Conservation (phyloP, 768 basidiomycete genomes). For the Filobasidium floriforme region DNA sequence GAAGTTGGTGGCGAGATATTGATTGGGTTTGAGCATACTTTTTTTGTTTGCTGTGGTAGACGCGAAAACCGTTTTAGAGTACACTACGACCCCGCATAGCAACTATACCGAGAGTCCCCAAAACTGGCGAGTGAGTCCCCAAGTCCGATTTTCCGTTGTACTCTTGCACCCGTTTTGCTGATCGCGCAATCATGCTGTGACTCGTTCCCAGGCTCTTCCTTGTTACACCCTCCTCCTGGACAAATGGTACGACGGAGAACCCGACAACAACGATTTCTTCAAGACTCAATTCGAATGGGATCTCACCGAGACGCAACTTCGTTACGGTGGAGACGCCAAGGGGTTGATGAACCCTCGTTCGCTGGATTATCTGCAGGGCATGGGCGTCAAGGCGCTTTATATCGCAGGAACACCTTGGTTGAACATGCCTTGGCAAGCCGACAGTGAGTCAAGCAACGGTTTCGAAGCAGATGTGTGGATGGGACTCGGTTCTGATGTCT, state of each 20-base stretch:
- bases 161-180: no score
- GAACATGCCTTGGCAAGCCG: conserved; percentile 96
- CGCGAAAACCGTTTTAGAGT: conserved; percentile 53
- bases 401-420: conserved; percentile 87
- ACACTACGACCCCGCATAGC: conserved; percentile 52
- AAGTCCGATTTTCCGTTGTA: background rate
- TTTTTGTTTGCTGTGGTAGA: conserved; percentile 7
- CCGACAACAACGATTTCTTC: conserved; percentile 84
- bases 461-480: background rate
- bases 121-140: conserved; percentile 63
- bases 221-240: conserved; percentile 56
- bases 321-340: conserved; percentile 79
- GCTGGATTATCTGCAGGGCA: conserved; percentile 80
- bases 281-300: conserved; percentile 71
- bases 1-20: background rate
- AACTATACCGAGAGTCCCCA: conserved; percentile 67
- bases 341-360: conserved; percentile 57
- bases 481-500: background rate
- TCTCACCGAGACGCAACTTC: conserved; percentile 77
- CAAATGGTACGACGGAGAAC: conserved; percentile 91
- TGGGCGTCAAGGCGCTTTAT: conserved; percentile 77
- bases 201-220: conserved; percentile 32
- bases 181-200: background rate
- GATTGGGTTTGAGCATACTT: no score
- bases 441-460: conserved; percentile 57